phyloP scores from a whole-genome alignment of 2,329 filamentous ascomycete species.

The Alternaria consortialis region DNA sequence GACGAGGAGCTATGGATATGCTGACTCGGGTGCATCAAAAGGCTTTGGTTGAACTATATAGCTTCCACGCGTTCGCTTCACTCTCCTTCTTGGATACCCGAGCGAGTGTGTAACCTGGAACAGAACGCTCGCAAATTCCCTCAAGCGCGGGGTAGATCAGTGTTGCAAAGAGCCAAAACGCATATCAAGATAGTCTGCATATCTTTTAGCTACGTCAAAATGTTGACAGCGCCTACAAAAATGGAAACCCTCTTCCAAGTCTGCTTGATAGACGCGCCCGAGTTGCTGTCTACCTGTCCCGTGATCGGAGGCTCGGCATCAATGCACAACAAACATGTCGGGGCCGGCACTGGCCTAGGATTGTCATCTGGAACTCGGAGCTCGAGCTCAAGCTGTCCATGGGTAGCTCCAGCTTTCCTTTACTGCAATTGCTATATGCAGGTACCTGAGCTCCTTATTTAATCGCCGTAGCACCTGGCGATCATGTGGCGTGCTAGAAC shows the following conservation, averaged over 20 bases:
- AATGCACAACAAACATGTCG: slow-evolving; percentile 3
- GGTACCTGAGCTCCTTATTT: slow-evolving; percentile 33
- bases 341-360: slow-evolving; percentile 15
- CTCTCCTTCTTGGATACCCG: slow-evolving; percentile 10
- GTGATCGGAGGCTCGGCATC: slow-evolving; percentile 14
- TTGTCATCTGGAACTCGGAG: slow-evolving; percentile 13
- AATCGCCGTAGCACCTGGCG: slow-evolving; percentile 30
- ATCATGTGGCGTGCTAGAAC: slow-evolving; percentile 29
- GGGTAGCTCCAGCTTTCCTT: slow-evolving; percentile 5
- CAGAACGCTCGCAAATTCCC: slow-evolving; percentile 33
- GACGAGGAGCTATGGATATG: background rate
- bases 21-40: background rate
- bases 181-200: background rate
- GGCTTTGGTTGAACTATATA: background rate
- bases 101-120: slow-evolving; percentile 12
- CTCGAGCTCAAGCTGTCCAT: slow-evolving; percentile 17
- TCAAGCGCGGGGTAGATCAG: slow-evolving; percentile 25
- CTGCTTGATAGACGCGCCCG: background rate
- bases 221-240: background rate
- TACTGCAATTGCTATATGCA: slow-evolving; percentile 31
- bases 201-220: background rate
- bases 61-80: background rate
- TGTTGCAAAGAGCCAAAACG: background rate
- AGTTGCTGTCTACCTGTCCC: background rate
- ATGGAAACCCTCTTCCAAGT: background rate